phyloP scores from a whole-genome alignment of 228 moss, liverwort and hornwort genomes.

The Sphagnum magellanicum region DNA sequence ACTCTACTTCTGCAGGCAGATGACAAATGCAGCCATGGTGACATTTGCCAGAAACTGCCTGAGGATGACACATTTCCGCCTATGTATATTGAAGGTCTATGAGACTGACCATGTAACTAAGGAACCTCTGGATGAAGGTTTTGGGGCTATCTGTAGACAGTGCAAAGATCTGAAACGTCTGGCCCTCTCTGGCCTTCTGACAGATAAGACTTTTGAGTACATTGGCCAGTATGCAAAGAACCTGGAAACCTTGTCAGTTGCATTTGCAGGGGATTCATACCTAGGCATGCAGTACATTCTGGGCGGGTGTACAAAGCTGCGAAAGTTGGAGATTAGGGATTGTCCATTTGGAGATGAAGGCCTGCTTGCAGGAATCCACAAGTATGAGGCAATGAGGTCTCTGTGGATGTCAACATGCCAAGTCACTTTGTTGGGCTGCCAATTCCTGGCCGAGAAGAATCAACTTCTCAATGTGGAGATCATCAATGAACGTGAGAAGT shows the following conservation, averaged over 20 bases:
- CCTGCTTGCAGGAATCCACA: slow-evolving; percentile 53
- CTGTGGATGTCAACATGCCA: slow-evolving; percentile 80
- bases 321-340: slow-evolving; percentile 82
- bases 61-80: slow-evolving; percentile 70
- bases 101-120: slow-evolving; percentile 44
- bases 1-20: slow-evolving; percentile 92
- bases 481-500: slow-evolving; percentile 36
- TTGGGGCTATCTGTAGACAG: slow-evolving; percentile 64
- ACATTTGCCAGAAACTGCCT: slow-evolving; percentile 68
- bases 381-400: slow-evolving; percentile 82
- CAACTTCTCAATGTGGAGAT: slow-evolving; percentile 75
- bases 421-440: slow-evolving; percentile 69
- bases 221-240: slow-evolving; percentile 75
- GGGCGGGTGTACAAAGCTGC: slow-evolving; percentile 65
- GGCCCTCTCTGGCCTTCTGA: slow-evolving; percentile 71
- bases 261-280: slow-evolving; percentile 73
- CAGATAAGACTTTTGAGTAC: slow-evolving; percentile 73
- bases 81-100: slow-evolving; percentile 61
- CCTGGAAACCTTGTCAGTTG: slow-evolving; percentile 77
- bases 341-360: slow-evolving; percentile 88
- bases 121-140: slow-evolving; percentile 68
- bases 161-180: slow-evolving; percentile 69
- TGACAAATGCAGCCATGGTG: slow-evolving; percentile 76
- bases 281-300: slow-evolving; percentile 76
- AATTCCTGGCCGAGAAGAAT: slow-evolving; percentile 62